Evolutionary conservation across 2,329 filamentous ascomycete genomes (phyloP).

Genomic region (Colletotrichum theobromicola): DNA sequence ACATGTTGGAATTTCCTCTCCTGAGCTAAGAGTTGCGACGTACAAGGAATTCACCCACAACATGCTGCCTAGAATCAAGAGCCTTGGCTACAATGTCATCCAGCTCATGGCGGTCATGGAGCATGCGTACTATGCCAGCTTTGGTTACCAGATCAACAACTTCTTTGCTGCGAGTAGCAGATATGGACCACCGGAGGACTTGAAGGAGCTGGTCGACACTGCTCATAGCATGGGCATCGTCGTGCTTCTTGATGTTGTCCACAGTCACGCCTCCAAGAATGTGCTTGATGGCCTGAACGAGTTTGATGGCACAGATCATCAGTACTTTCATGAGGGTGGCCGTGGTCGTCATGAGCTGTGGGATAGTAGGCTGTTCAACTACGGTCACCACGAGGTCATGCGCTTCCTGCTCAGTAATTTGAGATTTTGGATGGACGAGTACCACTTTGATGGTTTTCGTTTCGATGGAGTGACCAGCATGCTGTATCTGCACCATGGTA

Average conservation of each 20-base stretch:
- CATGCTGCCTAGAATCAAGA: slow-evolving; percentile 89
- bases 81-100: slow-evolving; percentile 94
- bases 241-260: slow-evolving; percentile 92
- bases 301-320: slow-evolving; percentile 93
- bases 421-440: slow-evolving; percentile 99
- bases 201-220: slow-evolving; percentile 96
- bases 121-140: slow-evolving; percentile 98
- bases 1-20: slow-evolving; percentile 96
- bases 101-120: slow-evolving; percentile 99
- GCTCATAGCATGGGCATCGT: slow-evolving; percentile 90
- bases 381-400: slow-evolving; percentile 90
- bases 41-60: slow-evolving; percentile 97
- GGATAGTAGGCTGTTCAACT: slow-evolving; percentile 98
- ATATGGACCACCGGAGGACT: slow-evolving; percentile 90
- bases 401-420: slow-evolving; percentile 96
- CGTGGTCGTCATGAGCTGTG: slow-evolving; percentile 91
- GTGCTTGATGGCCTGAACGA: slow-evolving; percentile 93
- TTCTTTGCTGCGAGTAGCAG: slow-evolving; percentile 98
- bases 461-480: slow-evolving; percentile 99
- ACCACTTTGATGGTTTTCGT: slow-evolving; percentile 93
- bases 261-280: slow-evolving; percentile 98
- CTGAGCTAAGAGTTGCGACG: slow-evolving; percentile 85
- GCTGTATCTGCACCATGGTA: slow-evolving; percentile 94
- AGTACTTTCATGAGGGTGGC: slow-evolving; percentile 89
- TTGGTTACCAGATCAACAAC: slow-evolving; percentile 98